These are phyloP conservation scores for Amaranthus tricolor DNA, from an alignment of 179 eudicot species.

Conservation along the genomic window DNA sequence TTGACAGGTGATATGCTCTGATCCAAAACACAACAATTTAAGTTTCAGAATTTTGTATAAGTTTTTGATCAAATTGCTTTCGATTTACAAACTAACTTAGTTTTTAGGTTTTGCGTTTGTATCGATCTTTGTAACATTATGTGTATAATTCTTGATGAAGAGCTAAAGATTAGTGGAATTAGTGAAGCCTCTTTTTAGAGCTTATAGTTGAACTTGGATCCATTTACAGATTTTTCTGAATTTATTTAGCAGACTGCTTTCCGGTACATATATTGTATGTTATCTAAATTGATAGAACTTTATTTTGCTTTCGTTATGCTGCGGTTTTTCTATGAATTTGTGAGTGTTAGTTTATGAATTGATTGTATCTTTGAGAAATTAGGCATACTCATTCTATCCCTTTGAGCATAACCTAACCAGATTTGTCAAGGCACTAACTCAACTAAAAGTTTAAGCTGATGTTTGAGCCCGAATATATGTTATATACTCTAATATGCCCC, in stretches of 20 bases:
- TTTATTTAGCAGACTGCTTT: not conserved
- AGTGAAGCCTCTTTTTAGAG: not conserved
- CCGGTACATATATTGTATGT: not conserved
- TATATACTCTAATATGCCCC: not conserved
- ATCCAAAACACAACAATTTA: conserved; percentile 7
- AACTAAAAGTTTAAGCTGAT: not conserved
- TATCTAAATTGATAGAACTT: not conserved
- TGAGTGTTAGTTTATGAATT: not conserved
- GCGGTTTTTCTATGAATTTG: not conserved
- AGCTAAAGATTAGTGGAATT: conserved; percentile 1
- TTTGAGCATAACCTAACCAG: not conserved
- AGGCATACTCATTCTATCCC: too few relatives aligned
- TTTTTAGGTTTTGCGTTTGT: conserved; percentile 3
- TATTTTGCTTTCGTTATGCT: not conserved
- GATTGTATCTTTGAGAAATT: too few relatives aligned
- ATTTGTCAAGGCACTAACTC: not conserved
- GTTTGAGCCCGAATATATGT: too few relatives aligned
- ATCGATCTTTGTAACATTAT: conserved; percentile 12
- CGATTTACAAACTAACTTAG: conserved; percentile 5
- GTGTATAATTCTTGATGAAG: conserved; percentile 22
- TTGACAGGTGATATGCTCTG: conserved; percentile 31
- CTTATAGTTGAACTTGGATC: not conserved
- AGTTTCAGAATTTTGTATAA: not conserved
- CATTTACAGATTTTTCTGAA: not conserved
- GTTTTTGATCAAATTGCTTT: not conserved